These are phyloP conservation scores for Nakazawaea ernobii DNA, from an alignment of 805 yeast genomes.

Conservation along the genomic window DNA sequence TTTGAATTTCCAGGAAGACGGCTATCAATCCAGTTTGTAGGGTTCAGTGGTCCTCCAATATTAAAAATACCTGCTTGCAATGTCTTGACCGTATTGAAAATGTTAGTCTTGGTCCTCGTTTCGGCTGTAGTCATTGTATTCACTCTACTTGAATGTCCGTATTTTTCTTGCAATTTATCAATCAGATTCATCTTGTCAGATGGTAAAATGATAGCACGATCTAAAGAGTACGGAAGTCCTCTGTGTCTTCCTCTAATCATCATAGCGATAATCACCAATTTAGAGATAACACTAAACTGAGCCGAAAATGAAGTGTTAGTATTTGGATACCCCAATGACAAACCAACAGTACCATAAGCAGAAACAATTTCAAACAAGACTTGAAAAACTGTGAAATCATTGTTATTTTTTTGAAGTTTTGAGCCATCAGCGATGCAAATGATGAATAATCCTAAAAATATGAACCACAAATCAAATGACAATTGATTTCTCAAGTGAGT, in stretches of 20 bases:
- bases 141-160: conserved; percentile 2
- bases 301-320: conserved; percentile 66
- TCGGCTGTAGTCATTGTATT: conserved; percentile 3
- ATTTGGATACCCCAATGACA: conserved; percentile 78
- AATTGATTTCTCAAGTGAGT: conserved; percentile 88
- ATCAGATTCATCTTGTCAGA: conserved; percentile 57
- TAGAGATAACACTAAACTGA: conserved; percentile 66
- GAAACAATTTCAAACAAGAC: conserved; percentile 84
- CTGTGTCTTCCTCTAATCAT: conserved; percentile 95
- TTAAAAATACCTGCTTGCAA: conserved; percentile 8
- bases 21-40: conserved; percentile 4
- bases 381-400: conserved; percentile 59
- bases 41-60: conserved; percentile 7
- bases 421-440: conserved; percentile 82
- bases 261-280: conserved; percentile 80
- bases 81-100: conserved; percentile 7
- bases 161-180: conserved; percentile 48
- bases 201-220: conserved; percentile 88
- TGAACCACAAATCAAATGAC: conserved; percentile 92
- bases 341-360: conserved; percentile 96
- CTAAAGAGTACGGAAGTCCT: conserved; percentile 90
- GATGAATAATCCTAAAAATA: conserved; percentile 78
- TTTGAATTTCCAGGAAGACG: not conserved
- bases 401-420: conserved; percentile 39
- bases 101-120: conserved; percentile 5